Base-by-base conservation (phyloP, 164 flowering plant species). In the Chloranthus sessilifolius region DNA sequence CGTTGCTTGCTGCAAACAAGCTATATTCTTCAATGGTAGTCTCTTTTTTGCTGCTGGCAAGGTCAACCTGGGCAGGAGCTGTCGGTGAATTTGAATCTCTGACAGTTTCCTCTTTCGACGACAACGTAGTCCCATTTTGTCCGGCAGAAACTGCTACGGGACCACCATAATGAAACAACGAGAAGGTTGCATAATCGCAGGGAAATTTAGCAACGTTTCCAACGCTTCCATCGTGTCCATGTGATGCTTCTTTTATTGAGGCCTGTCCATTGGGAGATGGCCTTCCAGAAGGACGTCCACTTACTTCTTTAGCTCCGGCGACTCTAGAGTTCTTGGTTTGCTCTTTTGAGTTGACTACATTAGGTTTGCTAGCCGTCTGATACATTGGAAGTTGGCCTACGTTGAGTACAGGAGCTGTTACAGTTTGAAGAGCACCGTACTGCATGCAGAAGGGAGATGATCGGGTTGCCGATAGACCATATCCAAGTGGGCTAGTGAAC, bases 91-190 rank as follows among this genome's bases (percentile, higher is more conserved):
- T 58, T 33, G 59, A 60, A 38, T 63, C 75, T 50, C 69, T 77
- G 21, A 42, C 54, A 14, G 27, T 41, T 22, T 53, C 75, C 37
- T 70, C 81, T 43, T 69, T 74, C 22, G 60, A 52, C 35, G 70
- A 50, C 21, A 37, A 49, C 27, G 70, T 52, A 55, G 65, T 55
- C 5, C 51, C 39, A 52, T 68, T 62, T 16, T 56, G 40, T 35
- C 78, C 80, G 9, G 72, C 67, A 21, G 83, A 60, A 42, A 72
- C 73, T 49, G 79, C 82, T 17, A 79, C 71, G 7, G 96, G 94
- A 27, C 95, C 96, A 46, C 94, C 96, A 64, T 76, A 88, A 67
- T 92, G 96, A 70, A 92, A 92, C 53, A 92, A 67, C 17, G 98
- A 92, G 61, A 92, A 92, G 56, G 75, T 57, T 25, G 50, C 45